Evolutionary conservation across 176 grass and related monocot genomes (phyloP), one percentile per base, ranked within the genome.

Genomic region (Aegilops bicornis): DNA sequence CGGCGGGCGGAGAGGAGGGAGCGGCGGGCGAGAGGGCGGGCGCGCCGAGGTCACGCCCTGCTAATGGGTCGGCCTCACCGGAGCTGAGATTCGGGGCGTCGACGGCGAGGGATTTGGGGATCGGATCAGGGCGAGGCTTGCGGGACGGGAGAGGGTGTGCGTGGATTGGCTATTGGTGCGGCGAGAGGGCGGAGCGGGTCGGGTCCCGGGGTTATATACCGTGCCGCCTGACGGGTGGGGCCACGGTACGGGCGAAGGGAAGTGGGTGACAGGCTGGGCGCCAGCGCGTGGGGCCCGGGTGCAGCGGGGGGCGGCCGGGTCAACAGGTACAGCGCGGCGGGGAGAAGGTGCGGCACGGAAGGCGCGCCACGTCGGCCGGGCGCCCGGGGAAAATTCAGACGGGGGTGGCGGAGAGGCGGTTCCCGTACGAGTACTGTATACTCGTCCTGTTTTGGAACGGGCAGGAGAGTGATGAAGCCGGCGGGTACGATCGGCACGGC

Each of bases 301-400:
- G 50, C 64, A 69, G 70, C 4, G 61, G 47, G 50, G 4, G 10
- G 54, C 25, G 24, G 3, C 4, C 56, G 69, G 33, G 58, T 79
- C 61, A 83, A 87, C 33, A 24, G 50, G 50, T 6, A 54, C 50
- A 54, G 73, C 79, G 64, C 30, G 54, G 87, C 76, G 73, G 73
- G 54, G 79, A 36, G 58, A 59, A 59, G 56, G 56, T 45, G 74
- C 66, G 85, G 85, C 80, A 84, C 69, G 85, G 59, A 80, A 74
- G 80, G 68, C 65, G 36, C 13, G 59, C 85, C 89, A 79, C 89
- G 85, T 84, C 48, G 78, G 54, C 9, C 54, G 65, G 29, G 2
- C 0, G 14, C 64, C 64, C n/a, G 47, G 39, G 45, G 27, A 19
- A 52, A 29, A 6, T 75, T 43, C 47, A 6, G 75, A 59, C 52